Evolutionary conservation across 2,329 filamentous ascomycete genomes (phyloP).

Genomic region (Tolypocladium nubicola): DNA sequence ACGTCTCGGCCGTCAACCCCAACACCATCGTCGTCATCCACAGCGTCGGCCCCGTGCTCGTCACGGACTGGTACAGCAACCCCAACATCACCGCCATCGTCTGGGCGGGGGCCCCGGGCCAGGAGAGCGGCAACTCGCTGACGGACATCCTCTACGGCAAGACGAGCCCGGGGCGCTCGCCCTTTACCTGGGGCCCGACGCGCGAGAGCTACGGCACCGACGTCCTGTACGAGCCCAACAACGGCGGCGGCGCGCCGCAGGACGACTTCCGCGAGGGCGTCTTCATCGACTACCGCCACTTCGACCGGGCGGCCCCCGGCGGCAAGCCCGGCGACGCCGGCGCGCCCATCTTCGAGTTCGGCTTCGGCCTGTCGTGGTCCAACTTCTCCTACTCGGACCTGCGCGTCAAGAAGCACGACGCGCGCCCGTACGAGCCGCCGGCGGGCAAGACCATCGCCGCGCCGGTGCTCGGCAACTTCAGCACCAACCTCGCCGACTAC

Average conservation of each 20-base stretch:
- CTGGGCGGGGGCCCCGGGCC: conserved; percentile 72
- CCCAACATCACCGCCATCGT: conserved; percentile 76
- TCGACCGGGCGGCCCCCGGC: conserved; percentile 47
- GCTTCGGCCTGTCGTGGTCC: conserved; percentile 71
- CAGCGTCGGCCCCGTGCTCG: conserved; percentile 67
- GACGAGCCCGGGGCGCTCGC: conserved; percentile 67
- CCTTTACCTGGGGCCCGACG: conserved; percentile 68
- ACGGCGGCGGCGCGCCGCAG: conserved; percentile 56
- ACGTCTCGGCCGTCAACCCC: conserved; percentile 64
- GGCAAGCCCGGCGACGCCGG: conserved; percentile 15
- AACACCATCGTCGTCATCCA: conserved; percentile 93
- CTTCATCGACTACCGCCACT: conserved; percentile 62
- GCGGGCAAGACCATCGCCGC: conserved; percentile 52
- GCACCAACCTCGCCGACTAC: conserved; percentile 53
- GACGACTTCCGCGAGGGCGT: conserved; percentile 65
- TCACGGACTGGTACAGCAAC: conserved; percentile 64
- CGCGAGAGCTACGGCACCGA: conserved; percentile 58
- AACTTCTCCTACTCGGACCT: conserved; percentile 67
- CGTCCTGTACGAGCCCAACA: conserved; percentile 59
- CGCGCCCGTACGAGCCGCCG: conserved; percentile 45
- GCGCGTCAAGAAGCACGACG: conserved; percentile 38
- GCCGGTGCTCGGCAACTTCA: conserved; percentile 53
- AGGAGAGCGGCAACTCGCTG: conserved; percentile 73
- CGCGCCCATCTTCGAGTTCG: conserved; percentile 70
- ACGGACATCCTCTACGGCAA: conserved; percentile 76